Conservation (phyloP, 2,329 filamentous ascomycete genomes). For the Hypoxylon sp. region DNA sequence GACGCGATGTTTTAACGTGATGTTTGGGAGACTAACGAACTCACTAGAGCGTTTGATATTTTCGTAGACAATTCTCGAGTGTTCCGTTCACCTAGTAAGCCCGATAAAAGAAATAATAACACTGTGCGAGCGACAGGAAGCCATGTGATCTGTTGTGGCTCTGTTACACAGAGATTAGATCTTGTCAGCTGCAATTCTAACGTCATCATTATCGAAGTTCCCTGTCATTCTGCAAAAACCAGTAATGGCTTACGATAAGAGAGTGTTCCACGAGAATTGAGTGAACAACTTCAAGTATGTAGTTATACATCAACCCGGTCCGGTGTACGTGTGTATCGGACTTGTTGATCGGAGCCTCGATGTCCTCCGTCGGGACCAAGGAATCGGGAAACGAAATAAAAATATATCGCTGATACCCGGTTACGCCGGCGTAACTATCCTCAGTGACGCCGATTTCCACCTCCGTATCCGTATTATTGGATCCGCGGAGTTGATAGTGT, state of each 20-base stretch:
- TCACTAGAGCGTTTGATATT: not conserved
- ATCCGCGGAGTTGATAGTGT: slow-evolving; percentile 7
- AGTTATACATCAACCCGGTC: slow-evolving; percentile 2
- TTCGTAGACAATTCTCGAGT: not conserved
- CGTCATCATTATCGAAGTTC: slow-evolving; percentile 11
- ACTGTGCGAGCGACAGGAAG: slow-evolving; percentile 24
- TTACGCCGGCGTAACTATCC: slow-evolving; percentile 8
- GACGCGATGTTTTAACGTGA: not conserved
- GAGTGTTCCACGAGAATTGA: not conserved
- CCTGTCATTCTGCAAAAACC: not conserved
- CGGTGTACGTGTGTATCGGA: slow-evolving; percentile 6
- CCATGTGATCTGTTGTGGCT: slow-evolving; percentile 16
- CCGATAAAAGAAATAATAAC: not conserved
- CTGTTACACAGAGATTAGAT: slow-evolving; percentile 30
- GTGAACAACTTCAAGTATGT: not conserved
- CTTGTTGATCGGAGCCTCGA: slow-evolving; percentile 5
- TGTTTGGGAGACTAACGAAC: not conserved
- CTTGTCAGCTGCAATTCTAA: slow-evolving; percentile 10
- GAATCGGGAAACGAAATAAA: slow-evolving; percentile 14
- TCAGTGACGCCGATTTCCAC: slow-evolving; percentile 1
- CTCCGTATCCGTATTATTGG: slow-evolving; percentile 3
- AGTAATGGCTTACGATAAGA: not conserved
- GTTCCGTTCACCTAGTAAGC: not conserved
- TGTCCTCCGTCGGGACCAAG: slow-evolving; percentile 22
- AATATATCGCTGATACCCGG: slow-evolving; percentile 7